Base-by-base conservation (phyloP, 2,329 filamentous ascomycete species). In the Alternaria postmessia region DNA sequence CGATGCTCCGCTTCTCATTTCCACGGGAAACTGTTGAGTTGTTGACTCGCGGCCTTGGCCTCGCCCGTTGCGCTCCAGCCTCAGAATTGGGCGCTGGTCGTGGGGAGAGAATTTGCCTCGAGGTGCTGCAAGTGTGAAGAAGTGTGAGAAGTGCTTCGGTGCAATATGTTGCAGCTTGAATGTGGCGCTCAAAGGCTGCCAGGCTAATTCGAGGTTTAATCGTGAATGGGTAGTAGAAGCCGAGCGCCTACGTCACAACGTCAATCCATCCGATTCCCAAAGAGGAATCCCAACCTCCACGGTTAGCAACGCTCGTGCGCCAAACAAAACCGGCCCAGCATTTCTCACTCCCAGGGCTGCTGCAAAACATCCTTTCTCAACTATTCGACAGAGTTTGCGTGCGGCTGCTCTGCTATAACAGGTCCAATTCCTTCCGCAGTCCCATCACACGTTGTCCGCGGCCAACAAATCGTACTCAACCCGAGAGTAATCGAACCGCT, bases 21-120 rank as follows among this genome's bases (percentile, higher is more conserved):
- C 64, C 63, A 62, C 63, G 57, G 57, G 51, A 61, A 57, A 59
- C 61, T 71, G 69, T 71, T 71, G 69, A 71, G 65, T 59, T 70
- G 67, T 69, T 70, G 67, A 66, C 63, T 60, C 61, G 59, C 53
- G 61, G 62, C 57, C 63, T 44, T 62, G 66, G 62, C 57, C 63
- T 47, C 60, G 64, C 57, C 63, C 56, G 58, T 61, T 59, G 61
- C 65, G 58, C 59, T 60, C 47, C 30, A 62, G 49, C 57, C 26
- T 62, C 62, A 47, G 38, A 42, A 36, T 51, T 53, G 41, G 58
- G 58, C 53, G 46, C 46, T 41, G 43, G 32, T 42, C 12, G 58
- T 41, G 54, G 52, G 44, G 42, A 39, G 16, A 36, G 20, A 43
- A 36, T 18, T 22, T 49, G 51, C 26, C n/a, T 53, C 24, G 18